phyloP scores from a whole-genome alignment of 768 basidiomycete species.

The Sutorius australiensis region DNA sequence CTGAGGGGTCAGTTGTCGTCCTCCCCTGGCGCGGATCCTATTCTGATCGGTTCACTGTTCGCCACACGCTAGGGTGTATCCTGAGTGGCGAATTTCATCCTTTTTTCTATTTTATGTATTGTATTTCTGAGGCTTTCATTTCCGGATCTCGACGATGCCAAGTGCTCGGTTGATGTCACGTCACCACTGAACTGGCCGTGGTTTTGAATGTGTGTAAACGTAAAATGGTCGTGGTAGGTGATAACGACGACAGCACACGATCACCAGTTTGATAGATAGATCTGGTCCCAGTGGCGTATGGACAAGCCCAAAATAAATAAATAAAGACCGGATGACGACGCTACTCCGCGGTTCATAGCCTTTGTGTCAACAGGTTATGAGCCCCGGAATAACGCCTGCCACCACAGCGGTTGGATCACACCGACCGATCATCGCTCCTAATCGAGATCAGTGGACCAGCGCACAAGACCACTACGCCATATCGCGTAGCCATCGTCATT shows the following conservation, averaged over 20 bases:
- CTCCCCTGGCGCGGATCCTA: constrained; percentile 10
- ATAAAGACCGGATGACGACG: constrained; percentile 12
- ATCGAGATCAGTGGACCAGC: background rate
- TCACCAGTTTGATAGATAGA: background rate
- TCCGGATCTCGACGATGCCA: constrained; percentile 16
- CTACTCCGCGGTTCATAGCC: constrained; percentile 17
- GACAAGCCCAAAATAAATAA: background rate
- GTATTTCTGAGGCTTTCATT: constrained; percentile 17
- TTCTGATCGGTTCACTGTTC: constrained; percentile 12
- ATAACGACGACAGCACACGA: background rate
- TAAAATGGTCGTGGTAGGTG: constrained; percentile 10
- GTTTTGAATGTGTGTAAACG: constrained; percentile 5
- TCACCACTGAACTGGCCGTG: constrained; percentile 6
- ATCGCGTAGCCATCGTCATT: background rate
- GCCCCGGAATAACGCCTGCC: constrained; percentile 21
- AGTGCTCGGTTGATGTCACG: constrained; percentile 12
- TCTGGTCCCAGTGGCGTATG: background rate
- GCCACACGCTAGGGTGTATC: constrained; percentile 2
- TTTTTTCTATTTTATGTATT: constrained; percentile 2
- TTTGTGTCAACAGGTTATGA: constrained; percentile 21
- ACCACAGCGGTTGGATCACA: constrained; percentile 11
- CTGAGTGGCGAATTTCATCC: constrained; percentile 4
- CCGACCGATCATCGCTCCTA: background rate
- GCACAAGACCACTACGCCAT: constrained; percentile 14
- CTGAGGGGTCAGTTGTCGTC: background rate